A percentile compares a stretch with the other conserved stretches of the same genome.
Conservation (phyloP, 2,329 filamentous ascomycete species). For the Penicillium italicum region DNA sequence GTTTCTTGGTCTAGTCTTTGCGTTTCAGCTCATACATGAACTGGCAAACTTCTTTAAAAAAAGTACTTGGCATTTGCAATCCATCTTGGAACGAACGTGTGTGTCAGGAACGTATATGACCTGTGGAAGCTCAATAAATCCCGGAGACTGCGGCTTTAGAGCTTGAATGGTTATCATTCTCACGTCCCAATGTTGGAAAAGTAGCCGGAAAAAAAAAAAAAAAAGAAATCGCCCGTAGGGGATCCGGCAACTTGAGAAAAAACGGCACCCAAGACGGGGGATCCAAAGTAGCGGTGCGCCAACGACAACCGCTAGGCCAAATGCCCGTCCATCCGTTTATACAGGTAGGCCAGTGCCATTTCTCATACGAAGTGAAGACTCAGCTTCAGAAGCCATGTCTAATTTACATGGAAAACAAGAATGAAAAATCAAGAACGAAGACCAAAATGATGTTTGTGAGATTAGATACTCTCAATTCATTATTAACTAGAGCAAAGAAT, state of each 20-base stretch:
- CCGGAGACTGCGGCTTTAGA: neutral
- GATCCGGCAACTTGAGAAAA: neutral
- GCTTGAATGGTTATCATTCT: neutral
- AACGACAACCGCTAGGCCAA: neutral
- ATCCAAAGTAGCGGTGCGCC: neutral
- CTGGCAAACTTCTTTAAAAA: neutral
- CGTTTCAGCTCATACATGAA: neutral
- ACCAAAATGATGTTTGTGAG: neutral
- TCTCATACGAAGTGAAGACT: too few species aligned
- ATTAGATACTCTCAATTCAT: neutral
- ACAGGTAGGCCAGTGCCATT: neutral
- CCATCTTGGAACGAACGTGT: neutral
- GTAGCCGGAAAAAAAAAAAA: neutral
- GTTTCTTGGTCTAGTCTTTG: neutral
- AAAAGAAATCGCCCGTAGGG: neutral
- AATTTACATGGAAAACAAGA: neutral
- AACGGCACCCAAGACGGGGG: neutral
- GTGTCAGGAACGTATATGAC: neutral
- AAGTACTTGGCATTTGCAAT: neutral
- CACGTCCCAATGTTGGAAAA: neutral
- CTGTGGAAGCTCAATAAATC: neutral
- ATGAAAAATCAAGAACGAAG: neutral
- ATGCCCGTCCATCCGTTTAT: neutral
- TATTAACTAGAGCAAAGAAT: neutral
- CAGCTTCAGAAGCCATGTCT: too few species aligned